These are phyloP conservation scores for Moringa oleifera DNA, from an alignment of 345 rosid species.

Conservation along the genomic window DNA sequence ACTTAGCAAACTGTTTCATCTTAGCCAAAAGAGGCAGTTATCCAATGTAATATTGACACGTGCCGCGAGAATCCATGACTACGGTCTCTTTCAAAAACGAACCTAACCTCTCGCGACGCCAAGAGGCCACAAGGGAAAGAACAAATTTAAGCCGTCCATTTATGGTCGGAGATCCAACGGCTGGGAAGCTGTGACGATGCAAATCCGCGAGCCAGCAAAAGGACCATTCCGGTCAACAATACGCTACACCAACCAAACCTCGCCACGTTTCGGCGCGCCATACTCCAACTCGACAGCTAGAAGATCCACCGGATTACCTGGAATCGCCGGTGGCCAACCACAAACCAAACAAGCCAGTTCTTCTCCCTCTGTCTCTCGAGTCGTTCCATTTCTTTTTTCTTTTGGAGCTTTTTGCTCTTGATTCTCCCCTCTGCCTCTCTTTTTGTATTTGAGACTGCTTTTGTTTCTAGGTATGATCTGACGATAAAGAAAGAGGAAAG, in stretches of 20 bases:
- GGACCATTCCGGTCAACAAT: constrained; percentile 21
- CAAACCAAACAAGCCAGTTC: constrained; percentile 30
- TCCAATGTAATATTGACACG: too few species aligned
- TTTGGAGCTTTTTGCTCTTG: constrained; percentile 17
- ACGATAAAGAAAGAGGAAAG: background rate
- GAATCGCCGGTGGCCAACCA: constrained; percentile 70
- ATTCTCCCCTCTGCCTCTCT: constrained; percentile 15
- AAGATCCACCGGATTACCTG: constrained; percentile 49
- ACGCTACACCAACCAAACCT: constrained; percentile 11
- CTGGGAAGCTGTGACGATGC: constrained; percentile 29
- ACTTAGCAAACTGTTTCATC: too few species aligned
- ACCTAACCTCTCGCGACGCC: constrained; percentile 7
- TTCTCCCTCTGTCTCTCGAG: constrained; percentile 10
- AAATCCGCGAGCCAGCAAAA: constrained; percentile 19
- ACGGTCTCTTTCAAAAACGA: background rate
- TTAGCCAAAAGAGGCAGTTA: too few species aligned
- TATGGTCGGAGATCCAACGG: constrained; percentile 41
- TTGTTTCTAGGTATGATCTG: constrained; percentile 17
- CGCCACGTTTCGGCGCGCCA: constrained; percentile 32
- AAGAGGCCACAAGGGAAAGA: constrained; percentile 12
- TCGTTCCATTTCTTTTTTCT: constrained; percentile 17
- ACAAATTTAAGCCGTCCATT: background rate
- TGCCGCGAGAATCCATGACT: too few species aligned
- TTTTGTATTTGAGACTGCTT: constrained; percentile 6
- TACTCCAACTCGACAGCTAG: constrained; percentile 32